phyloP scores from a whole-genome alignment of 208 protist genomes.

The Crithidia expoeki region DNA sequence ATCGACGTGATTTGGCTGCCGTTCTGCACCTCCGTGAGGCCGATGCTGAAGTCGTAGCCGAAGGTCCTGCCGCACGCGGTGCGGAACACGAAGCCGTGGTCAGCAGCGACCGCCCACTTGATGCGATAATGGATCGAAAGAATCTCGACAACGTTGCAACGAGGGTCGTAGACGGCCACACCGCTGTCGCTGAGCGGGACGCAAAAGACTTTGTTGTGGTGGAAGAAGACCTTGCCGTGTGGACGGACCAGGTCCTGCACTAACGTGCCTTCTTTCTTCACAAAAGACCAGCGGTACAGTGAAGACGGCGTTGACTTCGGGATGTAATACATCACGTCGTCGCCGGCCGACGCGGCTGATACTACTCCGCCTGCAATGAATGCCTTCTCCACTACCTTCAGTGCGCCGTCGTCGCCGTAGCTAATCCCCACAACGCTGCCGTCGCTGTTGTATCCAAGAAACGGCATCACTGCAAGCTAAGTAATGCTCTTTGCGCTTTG shows the following conservation, averaged over 20 bases:
- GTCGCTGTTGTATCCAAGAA: constrained; percentile 25
- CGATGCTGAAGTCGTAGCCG: constrained; percentile 72
- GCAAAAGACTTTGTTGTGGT: constrained; percentile 67
- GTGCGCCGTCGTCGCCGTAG: not conserved
- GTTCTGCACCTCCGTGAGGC: constrained; percentile 36
- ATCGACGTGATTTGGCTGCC: constrained; percentile 21
- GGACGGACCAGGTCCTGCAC: constrained; percentile 26
- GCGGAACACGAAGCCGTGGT: constrained; percentile 78
- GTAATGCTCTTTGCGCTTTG: not conserved
- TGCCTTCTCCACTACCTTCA: constrained; percentile 9
- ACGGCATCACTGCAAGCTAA: constrained; percentile 12
- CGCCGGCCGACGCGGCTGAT: constrained; percentile 34
- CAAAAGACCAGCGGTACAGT: constrained; percentile 30
- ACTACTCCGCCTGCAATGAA: constrained; percentile 20
- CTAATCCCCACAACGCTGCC: constrained; percentile 27
- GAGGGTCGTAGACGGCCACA: constrained; percentile 63
- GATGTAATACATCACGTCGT: constrained; percentile 59
- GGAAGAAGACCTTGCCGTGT: constrained; percentile 48
- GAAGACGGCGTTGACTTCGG: constrained; percentile 18
- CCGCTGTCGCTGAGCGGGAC: constrained; percentile 23
- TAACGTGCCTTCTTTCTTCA: constrained; percentile 10
- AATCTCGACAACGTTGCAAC: constrained; percentile 50
- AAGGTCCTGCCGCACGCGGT: constrained; percentile 41
- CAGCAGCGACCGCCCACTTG: constrained; percentile 45
- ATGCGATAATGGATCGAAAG: constrained; percentile 42